Evolutionary conservation across 371 early-diverging fungal genomes (phyloP).

Genomic region (Rhizopus delemar): DNA sequence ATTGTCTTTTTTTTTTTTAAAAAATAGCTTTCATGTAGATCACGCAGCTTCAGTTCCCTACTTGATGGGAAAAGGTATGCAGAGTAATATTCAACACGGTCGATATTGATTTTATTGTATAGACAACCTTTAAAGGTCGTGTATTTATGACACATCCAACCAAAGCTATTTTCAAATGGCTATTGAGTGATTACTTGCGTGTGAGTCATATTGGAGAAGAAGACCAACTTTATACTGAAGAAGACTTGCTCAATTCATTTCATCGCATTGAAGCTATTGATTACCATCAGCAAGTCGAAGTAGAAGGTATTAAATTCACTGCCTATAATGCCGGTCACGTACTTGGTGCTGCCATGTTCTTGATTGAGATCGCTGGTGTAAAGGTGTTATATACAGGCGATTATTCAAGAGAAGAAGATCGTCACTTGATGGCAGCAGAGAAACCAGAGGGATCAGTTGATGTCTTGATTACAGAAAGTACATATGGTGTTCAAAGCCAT

Average conservation of each 20-base stretch:
- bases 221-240: slow-evolving; percentile 94
- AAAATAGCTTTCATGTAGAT: slow-evolving; percentile 95
- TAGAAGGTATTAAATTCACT: slow-evolving; percentile 96
- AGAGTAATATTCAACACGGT: background rate
- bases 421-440: slow-evolving; percentile 99
- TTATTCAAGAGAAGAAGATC: slow-evolving; percentile 99
- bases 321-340: slow-evolving; percentile 99
- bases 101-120: slow-evolving; percentile 1
- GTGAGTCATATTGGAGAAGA: slow-evolving; percentile 89
- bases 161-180: slow-evolving; percentile 98
- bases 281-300: slow-evolving; percentile 96
- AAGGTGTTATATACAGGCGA: slow-evolving; percentile 99
- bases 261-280: slow-evolving; percentile 97
- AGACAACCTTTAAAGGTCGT: slow-evolving; percentile 98
- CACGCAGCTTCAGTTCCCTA: slow-evolving; percentile 99
- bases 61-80: slow-evolving; percentile 86
- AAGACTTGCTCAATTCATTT: slow-evolving; percentile 90
- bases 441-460: slow-evolving; percentile 87
- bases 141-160: slow-evolving; percentile 99
- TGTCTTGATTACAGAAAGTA: slow-evolving; percentile 97
- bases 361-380: slow-evolving; percentile 97
- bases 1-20: background rate
- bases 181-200: slow-evolving; percentile 96
- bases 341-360: slow-evolving; percentile 99
- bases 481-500: slow-evolving; percentile 99